Base-by-base conservation (phyloP, 345 rosid species). In the Theobroma cacao region DNA sequence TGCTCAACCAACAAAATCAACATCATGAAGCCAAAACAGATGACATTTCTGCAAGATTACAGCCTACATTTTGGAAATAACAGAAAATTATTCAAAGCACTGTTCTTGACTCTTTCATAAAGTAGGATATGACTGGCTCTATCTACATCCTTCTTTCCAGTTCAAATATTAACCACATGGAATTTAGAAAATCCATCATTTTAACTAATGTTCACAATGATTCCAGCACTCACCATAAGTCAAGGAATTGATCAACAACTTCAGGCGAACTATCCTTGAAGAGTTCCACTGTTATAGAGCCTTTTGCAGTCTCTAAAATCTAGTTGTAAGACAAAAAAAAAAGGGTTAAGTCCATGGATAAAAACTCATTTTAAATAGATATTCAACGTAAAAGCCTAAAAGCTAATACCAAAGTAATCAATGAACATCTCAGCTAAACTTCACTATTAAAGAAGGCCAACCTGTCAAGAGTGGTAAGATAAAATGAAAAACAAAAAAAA, bases 171-270 rank as follows among this genome's bases (percentile, higher is more conserved):
- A 24, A 53, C 24, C 61, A 20, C 43, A 50, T 3, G 18, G 60
- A 20, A 31, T 18, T 71, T 50, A 26, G 38, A 68, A 45, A 66
- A 68, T 26, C 15, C 58, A 47, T 30, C 31, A 8, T 28, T 30
- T 67, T 18, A 74, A 10, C 53, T 58, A 40, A 55, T 34, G 41
- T 15, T 41, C 53, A 70, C 9, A 10, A 40, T 30, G 24, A 68
- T 45, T 71, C 67, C 50, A 34, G 7, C 3, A 77, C 85, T 82
- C 66, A 87, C 97, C 90, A 83, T 76, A 89, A 79, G 62, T 84
- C 89, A 81, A 91, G 78, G 83, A 92, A 92, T 48, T 92, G 86
- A 76, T 92, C 92, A 80, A 92, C 93, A 71, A 88, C 85, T 56
- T 47, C 86, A 13, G 93, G 91, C 75, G 93, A 86, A 74, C 88